These are phyloP conservation scores for Bryum argenteum DNA, from an alignment of 225 moss, liverwort and hornwort species.

Conservation along the genomic window DNA sequence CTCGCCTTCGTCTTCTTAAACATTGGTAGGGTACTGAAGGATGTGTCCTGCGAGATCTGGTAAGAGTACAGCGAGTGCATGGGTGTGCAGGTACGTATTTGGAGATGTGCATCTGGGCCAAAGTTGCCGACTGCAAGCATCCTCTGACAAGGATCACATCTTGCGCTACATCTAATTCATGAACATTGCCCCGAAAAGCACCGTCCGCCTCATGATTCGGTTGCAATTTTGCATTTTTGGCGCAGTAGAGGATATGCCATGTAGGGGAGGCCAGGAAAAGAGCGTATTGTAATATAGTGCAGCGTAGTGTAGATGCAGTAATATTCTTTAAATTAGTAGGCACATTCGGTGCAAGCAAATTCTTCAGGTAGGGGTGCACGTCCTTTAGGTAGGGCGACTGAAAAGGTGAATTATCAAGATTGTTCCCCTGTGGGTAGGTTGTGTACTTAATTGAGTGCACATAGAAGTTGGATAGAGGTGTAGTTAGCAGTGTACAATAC, in stretches of 20 bases:
- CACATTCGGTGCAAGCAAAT: no score
- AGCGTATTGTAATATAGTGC: neutral
- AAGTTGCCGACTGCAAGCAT: conserved; percentile 85
- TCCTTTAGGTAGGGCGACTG: no score
- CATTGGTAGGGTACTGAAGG: neutral
- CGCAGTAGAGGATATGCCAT: conserved; percentile 11
- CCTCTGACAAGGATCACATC: conserved; percentile 70
- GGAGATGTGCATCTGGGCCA: conserved; percentile 98
- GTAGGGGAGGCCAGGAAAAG: conserved; percentile 23
- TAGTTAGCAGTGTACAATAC: neutral
- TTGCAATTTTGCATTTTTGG: conserved; percentile 33
- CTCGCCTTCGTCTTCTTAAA: neutral
- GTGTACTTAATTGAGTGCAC: neutral
- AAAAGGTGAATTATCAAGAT: no score
- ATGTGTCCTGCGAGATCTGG: conserved; percentile 9
- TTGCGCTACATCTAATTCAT: conserved; percentile 62
- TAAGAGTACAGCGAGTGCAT: conserved; percentile 19
- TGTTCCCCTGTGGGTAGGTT: no score
- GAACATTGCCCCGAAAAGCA: neutral
- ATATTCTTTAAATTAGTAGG: no score
- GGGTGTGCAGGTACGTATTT: conserved; percentile 79
- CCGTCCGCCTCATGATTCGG: conserved; percentile 4
- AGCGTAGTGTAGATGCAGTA: no score
- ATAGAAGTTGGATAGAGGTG: neutral
- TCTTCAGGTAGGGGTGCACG: no score